Base-by-base conservation (phyloP, 805 yeast species). In the Sugiyamaella marilandica region DNA sequence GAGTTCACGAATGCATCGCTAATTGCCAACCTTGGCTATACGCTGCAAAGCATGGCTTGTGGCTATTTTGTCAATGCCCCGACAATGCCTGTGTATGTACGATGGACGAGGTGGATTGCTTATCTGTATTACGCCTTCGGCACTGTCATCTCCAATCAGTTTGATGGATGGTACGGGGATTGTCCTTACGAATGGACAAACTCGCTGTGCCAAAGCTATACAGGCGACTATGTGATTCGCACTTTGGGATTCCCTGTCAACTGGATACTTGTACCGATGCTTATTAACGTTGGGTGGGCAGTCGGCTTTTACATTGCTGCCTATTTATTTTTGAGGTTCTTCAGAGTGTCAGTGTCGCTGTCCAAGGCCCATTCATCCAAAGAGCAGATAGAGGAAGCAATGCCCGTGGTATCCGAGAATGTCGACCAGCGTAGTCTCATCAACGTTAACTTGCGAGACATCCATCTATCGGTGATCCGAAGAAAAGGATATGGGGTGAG, bases 91-190 rank as follows among this genome's bases (percentile, higher is more conserved):
- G 95, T 86, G 1, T 89, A 89, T 62, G 95, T 88, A 8, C 74
- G 88, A 34, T 88, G 96, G 96, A 77, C 84, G 4, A 86, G 84
- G 63, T 88, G 85, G 66, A 71, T 83, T 52, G 83, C 92, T 0
- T 85, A 79, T 63, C 74, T 84, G 49, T 89, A 91, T 87, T 88
- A 85, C 63, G 83, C 83, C 0, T 85, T 85, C 67, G 94, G 94
- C 2, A 83, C 82, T 1, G 62, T 83, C 52, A 61, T 77, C 39
- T 76, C 90, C 0, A 85, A 83, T 62, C 83, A 87, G 59, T 88
- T 79, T 63, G 73, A 85, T 1, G 79, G 76, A 33, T 85, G 74
- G 70, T 55, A 65, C 41, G 89, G 89, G 11, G 80, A 78, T 49
- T 83, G 88, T 60, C 80, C 77, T 2, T 60, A 67, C 36, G 67